Conservation (phyloP, 1,284 basidiomycete species). For the Cutaneotrichosporon cyanovorans region DNA sequence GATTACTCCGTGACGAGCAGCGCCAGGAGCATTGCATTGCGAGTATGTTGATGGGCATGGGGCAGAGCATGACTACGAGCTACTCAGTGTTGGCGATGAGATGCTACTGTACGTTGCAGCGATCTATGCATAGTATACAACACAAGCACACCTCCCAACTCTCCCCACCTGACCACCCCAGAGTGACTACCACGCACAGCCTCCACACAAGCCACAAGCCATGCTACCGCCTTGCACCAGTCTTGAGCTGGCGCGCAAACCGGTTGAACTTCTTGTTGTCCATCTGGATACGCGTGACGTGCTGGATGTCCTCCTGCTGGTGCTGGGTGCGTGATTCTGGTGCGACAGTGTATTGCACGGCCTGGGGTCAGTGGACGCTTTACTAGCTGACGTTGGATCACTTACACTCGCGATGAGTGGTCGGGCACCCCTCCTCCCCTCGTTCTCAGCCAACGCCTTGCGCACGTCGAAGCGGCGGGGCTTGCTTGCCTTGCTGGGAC, state of each 20-base stretch:
- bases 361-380: slow-evolving; percentile 17
- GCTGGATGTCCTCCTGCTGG: slow-evolving; percentile 28
- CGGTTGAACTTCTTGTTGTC: slow-evolving; percentile 44
- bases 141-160: too few species aligned
- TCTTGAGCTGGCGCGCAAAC: slow-evolving; percentile 38
- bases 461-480: slow-evolving; percentile 32
- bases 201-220: background rate
- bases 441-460: slow-evolving; percentile 33
- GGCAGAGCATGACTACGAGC: too few species aligned
- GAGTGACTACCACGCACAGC: background rate
- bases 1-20: too few species aligned
- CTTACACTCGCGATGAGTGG: slow-evolving; percentile 21
- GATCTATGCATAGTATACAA: too few species aligned
- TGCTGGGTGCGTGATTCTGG: slow-evolving; percentile 32
- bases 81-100: too few species aligned
- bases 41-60: too few species aligned
- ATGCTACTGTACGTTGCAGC: too few species aligned
- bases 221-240: background rate
- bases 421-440: slow-evolving; percentile 33
- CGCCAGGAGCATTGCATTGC: too few species aligned
- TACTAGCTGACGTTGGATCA: background rate
- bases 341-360: slow-evolving; percentile 39
- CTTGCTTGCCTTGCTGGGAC: slow-evolving; percentile 14
- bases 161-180: too few species aligned
- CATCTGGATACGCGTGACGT: slow-evolving; percentile 35